Base-by-base conservation (phyloP, 1,139 yeast genomes). In the Scheffersomyces titani region DNA sequence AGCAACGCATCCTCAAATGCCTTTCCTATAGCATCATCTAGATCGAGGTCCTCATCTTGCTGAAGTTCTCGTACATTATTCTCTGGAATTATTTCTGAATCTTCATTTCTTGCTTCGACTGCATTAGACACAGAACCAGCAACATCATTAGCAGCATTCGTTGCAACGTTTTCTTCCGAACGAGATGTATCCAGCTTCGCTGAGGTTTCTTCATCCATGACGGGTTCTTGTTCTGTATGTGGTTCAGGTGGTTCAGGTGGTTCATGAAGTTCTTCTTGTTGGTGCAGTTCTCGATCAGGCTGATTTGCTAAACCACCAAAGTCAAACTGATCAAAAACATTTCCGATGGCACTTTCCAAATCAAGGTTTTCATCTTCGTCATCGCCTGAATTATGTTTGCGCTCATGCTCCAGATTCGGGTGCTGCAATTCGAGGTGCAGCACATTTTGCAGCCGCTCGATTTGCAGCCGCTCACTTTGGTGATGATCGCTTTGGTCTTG, bases 291-390 rank as follows among this genome's bases (percentile, higher is more conserved):
- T 24, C 9, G 40, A 2, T 30, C 13, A 30, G 40, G 13, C 30
- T 57, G 51, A 18, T 53, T 56, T 21, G 44, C 6, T 40, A 22
- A 51, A 19, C 45, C 54, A 16, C 52, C 55, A 53, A 68, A 65
- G 53, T 69, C 72, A 55, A 75, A 71, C 56, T 66, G 73, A 47
- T 68, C 70, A 60, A 77, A 75, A 0, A 75, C 81, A 55, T 76
- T 76, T 13, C 79, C 80, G 30, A 77, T 76, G 46, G 80, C 78
- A 54, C 66, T 67, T 55, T 74, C 74, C 48, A 76, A 64, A 40
- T 70, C 78, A 40, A 64, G 58, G 54, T 70, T 71, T 9, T 58
- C 63, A 13, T 49, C 52, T 7, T 44, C 47, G 3, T 49, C 47
- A n/a, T 19, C 18, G 40, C 22, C 20, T 6, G 20, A 20, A 7